Percentiles rank a stretch among this genome's conserved stretches.
phyloP scores from a whole-genome alignment of 2,329 filamentous ascomycete genomes.

The Furcasterigmium furcatum region DNA sequence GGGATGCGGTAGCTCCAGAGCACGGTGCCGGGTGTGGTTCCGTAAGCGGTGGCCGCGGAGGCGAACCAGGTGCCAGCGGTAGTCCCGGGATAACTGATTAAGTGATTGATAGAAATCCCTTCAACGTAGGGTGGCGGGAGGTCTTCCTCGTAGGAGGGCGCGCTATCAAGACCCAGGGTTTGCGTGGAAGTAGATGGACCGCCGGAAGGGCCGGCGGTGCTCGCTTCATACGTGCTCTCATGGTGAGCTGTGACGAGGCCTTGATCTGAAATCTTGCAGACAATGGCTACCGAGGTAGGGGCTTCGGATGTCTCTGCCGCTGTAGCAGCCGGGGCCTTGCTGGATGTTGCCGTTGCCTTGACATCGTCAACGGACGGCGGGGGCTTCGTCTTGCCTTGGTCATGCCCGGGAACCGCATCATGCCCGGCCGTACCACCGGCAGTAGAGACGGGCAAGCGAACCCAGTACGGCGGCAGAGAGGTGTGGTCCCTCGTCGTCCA shows the following conservation, averaged over 20 bases:
- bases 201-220: too few relatives aligned
- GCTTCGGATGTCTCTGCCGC: slow-evolving; percentile 24
- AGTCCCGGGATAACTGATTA: slow-evolving; percentile 29
- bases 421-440: too few relatives aligned
- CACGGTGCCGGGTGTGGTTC: slow-evolving; percentile 49
- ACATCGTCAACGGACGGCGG: not conserved
- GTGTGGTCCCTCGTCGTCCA: slow-evolving; percentile 50
- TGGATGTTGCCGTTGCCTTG: slow-evolving; percentile 10
- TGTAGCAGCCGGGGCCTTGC: slow-evolving; percentile 31
- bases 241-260: slow-evolving; percentile 43
- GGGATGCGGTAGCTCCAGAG: slow-evolving; percentile 61
- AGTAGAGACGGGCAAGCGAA: slow-evolving; percentile 36
- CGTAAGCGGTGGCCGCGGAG: slow-evolving; percentile 51
- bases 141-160: not conserved
- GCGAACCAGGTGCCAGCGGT: slow-evolving; percentile 54
- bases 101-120: slow-evolving; percentile 43
- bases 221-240: not conserved
- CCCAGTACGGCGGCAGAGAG: slow-evolving; percentile 59
- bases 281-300: slow-evolving; percentile 27
- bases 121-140: slow-evolving; percentile 22
- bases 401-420: too few relatives aligned
- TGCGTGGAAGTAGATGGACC: slow-evolving; percentile 14
- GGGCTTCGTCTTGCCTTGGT: not conserved
- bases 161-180: slow-evolving; percentile 7
- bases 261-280: slow-evolving; percentile 45